Base-by-base conservation (phyloP, 352 stramenopile species). In the Pythium vanterpoolii region DNA sequence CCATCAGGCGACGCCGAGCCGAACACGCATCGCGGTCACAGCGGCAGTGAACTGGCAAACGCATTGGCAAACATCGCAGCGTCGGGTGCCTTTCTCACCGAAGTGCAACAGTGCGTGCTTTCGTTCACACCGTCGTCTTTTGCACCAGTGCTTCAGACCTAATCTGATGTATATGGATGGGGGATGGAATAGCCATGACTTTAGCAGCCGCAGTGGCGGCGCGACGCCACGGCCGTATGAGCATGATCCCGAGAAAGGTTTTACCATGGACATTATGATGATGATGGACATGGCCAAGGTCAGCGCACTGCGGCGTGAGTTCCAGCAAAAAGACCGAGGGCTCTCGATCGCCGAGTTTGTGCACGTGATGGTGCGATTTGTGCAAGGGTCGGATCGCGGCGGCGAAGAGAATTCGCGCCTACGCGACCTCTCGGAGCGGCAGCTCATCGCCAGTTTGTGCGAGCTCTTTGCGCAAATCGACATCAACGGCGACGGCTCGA, bases 181-280 rank as follows among this genome's bases (percentile, higher is more conserved):
- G 3, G 9, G 4, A 5, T 24, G 23, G n/a, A 8, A 1, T 23
- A 49, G 51, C 38, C 38, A 59, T 50, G 51, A 42, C 51, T 40
- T 49, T 31, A 27, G 26, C 28, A 44, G 13, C 45, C 18, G 18
- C 4, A 51, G 38, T 18, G 31, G 42, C 13, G 9, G 28, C 19
- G 52, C 39, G 11, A 28, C 26, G 19, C 4, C 47, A 30, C 64
- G 76, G 13, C 74, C 77, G 46, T 92, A 92, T 68, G 79, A 89
- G 42, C 66, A 85, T 45, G 82, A 92, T 36, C 82, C 79, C 3
- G 81, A 95, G 49, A 90, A 90, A 39, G 84, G 80, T 21, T 93
- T 95, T 56, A 90, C 83, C n/a, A 89, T 90, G 74, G 88, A 96
- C 69, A 95, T 96, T 68, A 95, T 96, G 88, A 95, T 95, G 85